These are phyloP conservation scores for Plicaturopsis crispa DNA, from an alignment of 768 basidiomycete genomes.

Conservation along the genomic window DNA sequence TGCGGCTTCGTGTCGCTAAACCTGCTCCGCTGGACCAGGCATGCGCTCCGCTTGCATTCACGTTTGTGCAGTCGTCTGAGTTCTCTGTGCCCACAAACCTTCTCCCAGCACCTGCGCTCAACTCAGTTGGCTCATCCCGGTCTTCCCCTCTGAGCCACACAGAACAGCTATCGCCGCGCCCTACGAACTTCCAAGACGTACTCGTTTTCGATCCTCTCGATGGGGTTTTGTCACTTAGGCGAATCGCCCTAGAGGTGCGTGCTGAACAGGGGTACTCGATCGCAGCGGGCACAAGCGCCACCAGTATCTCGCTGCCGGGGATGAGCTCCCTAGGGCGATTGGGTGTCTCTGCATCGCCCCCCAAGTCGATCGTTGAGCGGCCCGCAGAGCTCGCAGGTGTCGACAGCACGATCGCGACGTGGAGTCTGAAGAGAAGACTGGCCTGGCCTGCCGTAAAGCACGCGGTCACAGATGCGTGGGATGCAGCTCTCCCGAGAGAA, in stretches of 20 bases:
- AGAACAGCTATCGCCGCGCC: constrained; percentile 19
- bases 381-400: constrained; percentile 26
- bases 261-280: constrained; percentile 13
- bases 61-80: constrained; percentile 36
- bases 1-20: constrained; percentile 25
- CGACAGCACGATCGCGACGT: constrained; percentile 49
- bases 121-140: constrained; percentile 19
- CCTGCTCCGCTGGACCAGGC: constrained; percentile 17
- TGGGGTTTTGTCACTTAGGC: constrained; percentile 45
- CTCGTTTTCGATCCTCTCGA: constrained; percentile 60
- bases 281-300: constrained; percentile 29
- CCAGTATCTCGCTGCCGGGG: constrained; percentile 60
- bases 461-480: no score
- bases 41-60: constrained; percentile 43
- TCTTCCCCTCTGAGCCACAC: constrained; percentile 19
- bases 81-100: constrained; percentile 30
- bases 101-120: constrained; percentile 23
- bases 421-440: constrained; percentile 47
- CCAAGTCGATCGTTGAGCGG: constrained; percentile 23
- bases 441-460: constrained; percentile 53
- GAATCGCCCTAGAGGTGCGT: constrained; percentile 39
- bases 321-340: constrained; percentile 34
- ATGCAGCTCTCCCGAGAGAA: no score
- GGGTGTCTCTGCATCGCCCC: constrained; percentile 21
- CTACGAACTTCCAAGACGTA: constrained; percentile 53